These are phyloP conservation scores for Apiotrichum gracile DNA, from an alignment of 1,284 basidiomycete species.

Conservation along the genomic window DNA sequence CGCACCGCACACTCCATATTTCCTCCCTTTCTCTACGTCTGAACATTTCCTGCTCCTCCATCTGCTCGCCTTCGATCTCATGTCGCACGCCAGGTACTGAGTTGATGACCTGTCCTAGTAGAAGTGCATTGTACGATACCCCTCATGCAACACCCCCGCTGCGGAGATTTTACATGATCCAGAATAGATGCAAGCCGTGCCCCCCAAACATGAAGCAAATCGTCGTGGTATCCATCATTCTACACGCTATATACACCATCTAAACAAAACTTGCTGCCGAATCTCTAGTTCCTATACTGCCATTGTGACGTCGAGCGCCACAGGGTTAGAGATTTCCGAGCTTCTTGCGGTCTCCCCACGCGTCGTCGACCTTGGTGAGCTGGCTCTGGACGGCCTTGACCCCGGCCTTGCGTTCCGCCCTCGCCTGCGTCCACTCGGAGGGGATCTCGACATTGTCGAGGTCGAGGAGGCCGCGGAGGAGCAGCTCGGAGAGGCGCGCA, in stretches of 20 bases:
- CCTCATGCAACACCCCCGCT: constrained; percentile 6
- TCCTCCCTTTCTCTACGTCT: background rate
- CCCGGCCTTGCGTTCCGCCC: constrained; percentile 49
- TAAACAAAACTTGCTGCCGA: background rate
- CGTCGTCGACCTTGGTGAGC: constrained; percentile 47
- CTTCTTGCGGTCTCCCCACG: constrained; percentile 46
- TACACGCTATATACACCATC: background rate
- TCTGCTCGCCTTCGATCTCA: background rate
- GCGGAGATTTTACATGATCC: background rate
- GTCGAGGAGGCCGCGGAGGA: constrained; percentile 49
- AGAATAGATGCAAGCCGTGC: background rate
- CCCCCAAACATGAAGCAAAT: too few relatives aligned
- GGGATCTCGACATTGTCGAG: constrained; percentile 50
- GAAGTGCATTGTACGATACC: constrained; percentile 24
- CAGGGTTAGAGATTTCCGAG: constrained; percentile 22
- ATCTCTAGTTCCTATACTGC: too few relatives aligned
- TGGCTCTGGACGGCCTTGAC: constrained; percentile 48
- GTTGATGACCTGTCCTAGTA: constrained; percentile 9
- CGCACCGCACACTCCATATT: background rate
- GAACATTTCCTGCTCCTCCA: background rate
- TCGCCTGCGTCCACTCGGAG: constrained; percentile 44
- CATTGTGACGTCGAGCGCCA: too few relatives aligned
- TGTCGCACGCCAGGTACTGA: constrained; percentile 24
- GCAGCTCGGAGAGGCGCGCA: constrained; percentile 45
- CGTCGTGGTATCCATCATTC: background rate